Evolutionary conservation across 768 basidiomycete genomes (phyloP).

Genomic region (Lenzites betulinus): DNA sequence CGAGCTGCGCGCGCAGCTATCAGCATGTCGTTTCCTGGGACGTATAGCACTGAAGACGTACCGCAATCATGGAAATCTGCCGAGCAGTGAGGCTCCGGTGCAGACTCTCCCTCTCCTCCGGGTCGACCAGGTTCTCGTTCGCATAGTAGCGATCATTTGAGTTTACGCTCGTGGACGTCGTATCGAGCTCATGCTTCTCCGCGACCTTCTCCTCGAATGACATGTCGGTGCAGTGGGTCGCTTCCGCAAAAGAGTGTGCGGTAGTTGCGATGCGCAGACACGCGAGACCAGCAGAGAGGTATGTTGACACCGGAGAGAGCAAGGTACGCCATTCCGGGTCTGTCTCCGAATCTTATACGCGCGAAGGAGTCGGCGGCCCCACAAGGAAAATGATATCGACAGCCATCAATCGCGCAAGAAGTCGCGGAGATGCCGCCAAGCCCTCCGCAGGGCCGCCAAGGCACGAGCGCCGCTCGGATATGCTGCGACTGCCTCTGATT

Average conservation of each 20-base stretch:
- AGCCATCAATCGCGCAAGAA: constrained; percentile 16
- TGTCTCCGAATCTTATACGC: constrained; percentile 3
- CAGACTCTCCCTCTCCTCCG: constrained; percentile 33
- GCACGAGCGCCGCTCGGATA: not conserved
- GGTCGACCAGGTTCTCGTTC: constrained; percentile 23
- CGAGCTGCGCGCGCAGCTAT: constrained; percentile 26
- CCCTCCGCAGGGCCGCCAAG: constrained; percentile 14
- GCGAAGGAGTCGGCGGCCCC: not conserved
- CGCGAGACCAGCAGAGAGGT: not conserved
- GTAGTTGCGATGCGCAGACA: constrained; percentile 1
- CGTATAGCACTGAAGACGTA: constrained; percentile 17
- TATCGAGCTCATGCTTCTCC: not conserved
- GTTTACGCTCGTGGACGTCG: not conserved
- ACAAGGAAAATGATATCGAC: constrained; percentile 10
- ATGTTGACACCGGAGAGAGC: not conserved
- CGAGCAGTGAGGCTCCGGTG: constrained; percentile 37
- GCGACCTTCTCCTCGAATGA: constrained; percentile 13
- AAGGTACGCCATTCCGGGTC: not conserved
- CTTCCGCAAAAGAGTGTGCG: not conserved
- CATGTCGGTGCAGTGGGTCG: not conserved
- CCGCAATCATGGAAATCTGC: constrained; percentile 44
- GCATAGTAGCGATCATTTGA: constrained; percentile 17
- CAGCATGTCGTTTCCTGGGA: not conserved
- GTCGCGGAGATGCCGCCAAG: constrained; percentile 16
- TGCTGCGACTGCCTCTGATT: not conserved